phyloP scores from a whole-genome alignment of 305 asterid species.

The Lippia alba region DNA sequence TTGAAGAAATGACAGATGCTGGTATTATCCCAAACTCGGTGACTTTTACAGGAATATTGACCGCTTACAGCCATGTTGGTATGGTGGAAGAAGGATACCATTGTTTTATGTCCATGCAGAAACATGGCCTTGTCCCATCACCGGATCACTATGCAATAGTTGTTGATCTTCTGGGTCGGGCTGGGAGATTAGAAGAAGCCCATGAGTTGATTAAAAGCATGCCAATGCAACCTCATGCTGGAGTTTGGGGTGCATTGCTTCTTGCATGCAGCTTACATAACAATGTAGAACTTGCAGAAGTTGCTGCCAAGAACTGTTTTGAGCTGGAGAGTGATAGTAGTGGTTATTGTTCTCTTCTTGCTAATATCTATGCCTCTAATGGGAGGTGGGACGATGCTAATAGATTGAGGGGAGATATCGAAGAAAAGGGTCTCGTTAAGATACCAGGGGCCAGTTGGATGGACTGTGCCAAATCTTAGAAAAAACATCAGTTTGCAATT shows the following conservation, averaged over 20 bases:
- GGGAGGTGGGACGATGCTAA: slow-evolving; percentile 88
- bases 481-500: background rate
- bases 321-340: slow-evolving; percentile 73
- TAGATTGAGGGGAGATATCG: slow-evolving; percentile 58
- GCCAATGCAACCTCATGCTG: slow-evolving; percentile 76
- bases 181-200: slow-evolving; percentile 75
- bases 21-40: slow-evolving; percentile 65
- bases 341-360: slow-evolving; percentile 78
- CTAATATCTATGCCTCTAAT: slow-evolving; percentile 71
- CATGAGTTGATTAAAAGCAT: slow-evolving; percentile 68
- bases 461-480: slow-evolving; percentile 31
- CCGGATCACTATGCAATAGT: slow-evolving; percentile 78
- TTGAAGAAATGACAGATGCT: slow-evolving; percentile 65
- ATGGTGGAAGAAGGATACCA: slow-evolving; percentile 79
- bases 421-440: slow-evolving; percentile 57
- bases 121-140: slow-evolving; percentile 65
- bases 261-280: slow-evolving; percentile 81
- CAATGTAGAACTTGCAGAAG: slow-evolving; percentile 76
- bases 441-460: slow-evolving; percentile 81
- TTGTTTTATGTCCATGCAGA: slow-evolving; percentile 68
- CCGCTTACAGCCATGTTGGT: slow-evolving; percentile 75
- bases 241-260: slow-evolving; percentile 95
- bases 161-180: slow-evolving; percentile 83
- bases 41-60: slow-evolving; percentile 68
- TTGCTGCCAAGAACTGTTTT: slow-evolving; percentile 68